Evolutionary conservation across 176 grass and related monocot species (phyloP).

Genomic region (Oryza meyeriana): DNA sequence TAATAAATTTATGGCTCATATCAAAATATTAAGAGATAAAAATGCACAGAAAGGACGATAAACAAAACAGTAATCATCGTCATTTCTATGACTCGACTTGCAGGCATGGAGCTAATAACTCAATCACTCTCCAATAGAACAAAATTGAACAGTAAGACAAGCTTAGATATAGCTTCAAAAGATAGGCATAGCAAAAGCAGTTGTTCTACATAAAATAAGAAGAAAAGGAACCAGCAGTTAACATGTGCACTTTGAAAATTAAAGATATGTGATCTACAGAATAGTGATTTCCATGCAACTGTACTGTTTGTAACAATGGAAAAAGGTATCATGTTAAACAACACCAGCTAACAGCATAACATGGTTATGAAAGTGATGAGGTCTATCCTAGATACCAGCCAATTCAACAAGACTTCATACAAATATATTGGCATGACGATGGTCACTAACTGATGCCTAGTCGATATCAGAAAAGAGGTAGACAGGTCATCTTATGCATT

Average conservation of each 20-base stretch:
- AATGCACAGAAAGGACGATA: neutral
- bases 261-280: neutral
- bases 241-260: neutral
- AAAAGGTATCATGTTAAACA: neutral
- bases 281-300: neutral
- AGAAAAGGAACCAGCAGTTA: constrained; percentile 8
- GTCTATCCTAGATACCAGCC: neutral
- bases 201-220: constrained; percentile 21
- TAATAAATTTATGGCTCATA: neutral
- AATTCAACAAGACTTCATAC: neutral
- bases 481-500: neutral
- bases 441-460: neutral
- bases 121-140: neutral
- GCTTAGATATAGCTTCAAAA: neutral
- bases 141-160: neutral
- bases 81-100: neutral
- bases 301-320: neutral
- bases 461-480: constrained; percentile 6
- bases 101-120: neutral
- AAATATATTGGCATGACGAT: neutral
- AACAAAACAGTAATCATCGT: neutral
- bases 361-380: neutral
- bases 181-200: neutral
- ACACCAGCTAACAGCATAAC: neutral
- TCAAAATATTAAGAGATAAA: constrained; percentile 1